phyloP scores from a whole-genome alignment of 768 basidiomycete genomes.

The Trametes punicea region DNA sequence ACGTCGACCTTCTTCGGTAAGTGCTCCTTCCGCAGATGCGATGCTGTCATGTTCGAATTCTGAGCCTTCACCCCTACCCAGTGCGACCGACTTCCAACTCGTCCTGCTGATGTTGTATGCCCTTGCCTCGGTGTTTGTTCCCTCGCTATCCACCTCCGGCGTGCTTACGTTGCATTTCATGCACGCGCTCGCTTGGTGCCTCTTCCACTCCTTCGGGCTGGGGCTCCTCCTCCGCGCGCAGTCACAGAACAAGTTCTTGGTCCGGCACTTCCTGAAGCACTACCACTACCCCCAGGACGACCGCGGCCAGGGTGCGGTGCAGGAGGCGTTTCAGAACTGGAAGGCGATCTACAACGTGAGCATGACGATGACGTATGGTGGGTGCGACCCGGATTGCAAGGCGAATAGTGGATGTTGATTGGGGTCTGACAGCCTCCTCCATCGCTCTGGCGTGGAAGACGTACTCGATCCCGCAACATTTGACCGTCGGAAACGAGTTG shows the following conservation, averaged over 20 bases:
- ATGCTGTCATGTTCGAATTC: not conserved
- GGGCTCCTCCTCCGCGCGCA: conserved; percentile 84
- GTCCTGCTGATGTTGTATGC: conserved; percentile 72
- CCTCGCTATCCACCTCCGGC: conserved; percentile 46
- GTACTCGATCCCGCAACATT: conserved; percentile 76
- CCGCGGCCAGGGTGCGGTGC: conserved; percentile 71
- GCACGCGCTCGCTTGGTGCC: conserved; percentile 83
- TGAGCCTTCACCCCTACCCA: conserved; percentile 33
- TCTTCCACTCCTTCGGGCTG: conserved; percentile 85
- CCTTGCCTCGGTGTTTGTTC: conserved; percentile 54
- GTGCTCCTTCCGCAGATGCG: conserved; percentile 21
- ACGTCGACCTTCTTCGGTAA: conserved; percentile 84
- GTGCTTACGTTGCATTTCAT: conserved; percentile 68
- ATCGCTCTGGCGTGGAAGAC: conserved; percentile 86
- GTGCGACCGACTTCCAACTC: conserved; percentile 83
- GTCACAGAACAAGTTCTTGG: conserved; percentile 82
- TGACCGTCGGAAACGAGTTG: conserved; percentile 85
- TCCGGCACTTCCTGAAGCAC: conserved; percentile 91
- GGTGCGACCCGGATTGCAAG: conserved; percentile 16
- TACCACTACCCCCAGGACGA: conserved; percentile 82
- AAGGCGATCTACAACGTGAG: conserved; percentile 90
- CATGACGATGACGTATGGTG: conserved; percentile 93
- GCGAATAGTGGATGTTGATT: not conserved
- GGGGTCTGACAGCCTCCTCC: conserved; percentile 63
- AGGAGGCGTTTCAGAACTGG: conserved; percentile 95